Base-by-base conservation (phyloP, 441 rosid genomes). In the Aquilaria agallochum region DNA sequence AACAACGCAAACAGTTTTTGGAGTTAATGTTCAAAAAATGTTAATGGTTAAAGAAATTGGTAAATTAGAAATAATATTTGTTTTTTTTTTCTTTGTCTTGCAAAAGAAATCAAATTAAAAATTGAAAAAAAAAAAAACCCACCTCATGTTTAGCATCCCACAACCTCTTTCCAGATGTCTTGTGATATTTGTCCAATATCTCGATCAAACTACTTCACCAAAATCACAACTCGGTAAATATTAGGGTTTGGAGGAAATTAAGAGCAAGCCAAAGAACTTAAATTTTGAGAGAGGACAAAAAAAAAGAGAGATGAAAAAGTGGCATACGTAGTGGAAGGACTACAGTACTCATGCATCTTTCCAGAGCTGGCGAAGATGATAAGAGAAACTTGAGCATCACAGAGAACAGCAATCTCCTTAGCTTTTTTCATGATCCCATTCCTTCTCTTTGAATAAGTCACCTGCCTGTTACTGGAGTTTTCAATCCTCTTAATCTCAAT, bases 61-160 rank as follows among this genome's bases (percentile, higher is more conserved):
- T 49, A 54, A 51, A 40, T 62, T 53, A 53, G 13, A 20, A 40
- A 34, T 13, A 52, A 67, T 44, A 52, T 44, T 34, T 20, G 27
- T 20, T 20, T 20, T 20, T 20, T 20, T 20, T 20, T 20, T 20
- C 27, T 20, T 20, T 20, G 27, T 20, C 27, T 20, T 34, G 54
- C 33, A 53, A 54, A 32, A 47, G 11, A 55, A 15, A 63, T 45
- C 61, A 58, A 67, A 31, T 47, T 54, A 50, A 8, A 54, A 31
- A 66, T 7, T 58, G 20, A 62, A 4, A 60, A 13, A 53, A 8
- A 15, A 51, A 20, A 33, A 48, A 42, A 58, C 62, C 57, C 67
- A 90, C 98, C 96, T 93, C 97, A 80, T 93, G 98, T 70, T 88
- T 90, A 64, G 87, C 87, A 80, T 93, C 96, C 98, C 98, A 90